Conservation (phyloP, 768 basidiomycete species). For the Xerocomellus chrysenteron region DNA sequence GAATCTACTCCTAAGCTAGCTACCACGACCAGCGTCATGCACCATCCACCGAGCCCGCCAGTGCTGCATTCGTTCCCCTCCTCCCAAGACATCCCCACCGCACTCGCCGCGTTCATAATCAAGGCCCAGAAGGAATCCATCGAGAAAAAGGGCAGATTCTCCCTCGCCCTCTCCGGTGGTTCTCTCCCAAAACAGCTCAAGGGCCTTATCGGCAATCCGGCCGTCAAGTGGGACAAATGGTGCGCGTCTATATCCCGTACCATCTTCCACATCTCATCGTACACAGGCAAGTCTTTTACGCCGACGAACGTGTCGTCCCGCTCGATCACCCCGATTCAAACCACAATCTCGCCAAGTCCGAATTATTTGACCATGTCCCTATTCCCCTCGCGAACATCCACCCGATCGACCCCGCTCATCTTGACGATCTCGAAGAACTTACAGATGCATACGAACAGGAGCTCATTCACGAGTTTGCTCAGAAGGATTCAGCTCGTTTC, state of each 20-base stretch:
- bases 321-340: slow-evolving; percentile 94
- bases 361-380: slow-evolving; percentile 80
- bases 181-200: slow-evolving; percentile 81
- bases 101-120: slow-evolving; percentile 79
- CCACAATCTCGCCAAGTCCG: slow-evolving; percentile 68
- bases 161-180: slow-evolving; percentile 91
- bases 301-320: slow-evolving; percentile 93
- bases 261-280: not conserved
- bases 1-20: not conserved
- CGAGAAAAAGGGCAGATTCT: slow-evolving; percentile 86
- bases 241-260: slow-evolving; percentile 34
- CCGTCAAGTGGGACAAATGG: slow-evolving; percentile 94
- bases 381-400: slow-evolving; percentile 80
- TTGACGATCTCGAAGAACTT: slow-evolving; percentile 78
- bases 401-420: slow-evolving; percentile 65
- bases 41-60: slow-evolving; percentile 62
- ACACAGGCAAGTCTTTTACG: slow-evolving; percentile 93
- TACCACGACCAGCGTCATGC: slow-evolving; percentile 22
- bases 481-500: slow-evolving; percentile 91
- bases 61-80: slow-evolving; percentile 71
- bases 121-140: slow-evolving; percentile 89
- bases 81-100: slow-evolving; percentile 50
- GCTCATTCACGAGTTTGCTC: slow-evolving; percentile 89
- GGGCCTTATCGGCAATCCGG: slow-evolving; percentile 60
- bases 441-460: slow-evolving; percentile 76